A percentile compares a stretch with the other conserved stretches of the same genome.
Conservation (phyloP, 495 filamentous ascomycete genomes). For the Xanthoparmelia taractica region DNA sequence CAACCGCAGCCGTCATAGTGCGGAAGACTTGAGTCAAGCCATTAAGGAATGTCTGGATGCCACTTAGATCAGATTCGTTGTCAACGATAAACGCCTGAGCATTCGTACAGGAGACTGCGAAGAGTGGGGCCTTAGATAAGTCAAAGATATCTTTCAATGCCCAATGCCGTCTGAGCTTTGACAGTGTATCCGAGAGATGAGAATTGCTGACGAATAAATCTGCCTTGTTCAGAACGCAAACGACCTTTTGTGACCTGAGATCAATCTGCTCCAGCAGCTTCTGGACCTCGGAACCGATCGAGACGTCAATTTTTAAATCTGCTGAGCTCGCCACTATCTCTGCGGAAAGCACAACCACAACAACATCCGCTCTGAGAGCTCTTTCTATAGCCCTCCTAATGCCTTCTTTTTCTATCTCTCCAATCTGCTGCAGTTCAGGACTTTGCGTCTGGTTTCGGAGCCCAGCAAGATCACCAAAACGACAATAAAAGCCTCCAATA, state of each 20-base stretch:
- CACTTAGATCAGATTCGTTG: slow-evolving; percentile 46
- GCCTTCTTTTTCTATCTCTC: slow-evolving; percentile 78
- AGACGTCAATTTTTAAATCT: slow-evolving; percentile 32
- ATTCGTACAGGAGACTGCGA: slow-evolving; percentile 64
- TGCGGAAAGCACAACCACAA: slow-evolving; percentile 70
- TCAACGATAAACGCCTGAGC: slow-evolving; percentile 18
- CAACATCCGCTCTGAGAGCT: slow-evolving; percentile 75
- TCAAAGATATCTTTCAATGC: slow-evolving; percentile 7
- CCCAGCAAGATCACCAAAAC: slow-evolving; percentile 87
- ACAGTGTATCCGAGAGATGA: slow-evolving; percentile 7
- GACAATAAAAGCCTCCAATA: slow-evolving; percentile 78
- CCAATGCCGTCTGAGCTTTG: slow-evolving; percentile 5
- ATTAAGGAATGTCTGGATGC: slow-evolving; percentile 60
- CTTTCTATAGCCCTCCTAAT: slow-evolving; percentile 79
- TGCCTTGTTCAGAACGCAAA: slow-evolving; percentile 49
- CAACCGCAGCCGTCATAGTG: slow-evolving; percentile 57
- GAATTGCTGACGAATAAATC: slow-evolving; percentile 23
- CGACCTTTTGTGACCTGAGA: slow-evolving; percentile 40
- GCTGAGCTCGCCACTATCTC: slow-evolving; percentile 35
- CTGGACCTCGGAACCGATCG: slow-evolving; percentile 25
- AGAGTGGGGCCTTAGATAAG: slow-evolving; percentile 29
- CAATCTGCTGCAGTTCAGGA: slow-evolving; percentile 36
- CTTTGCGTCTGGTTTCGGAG: slow-evolving; percentile 38
- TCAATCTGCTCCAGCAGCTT: slow-evolving; percentile 17
- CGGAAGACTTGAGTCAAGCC: slow-evolving; percentile 61